Percentiles rank a stretch among this genome's conserved stretches.
Evolutionary conservation across 2,329 filamentous ascomycete genomes (phyloP).

Genomic region (Stachybotrys chartarum): DNA sequence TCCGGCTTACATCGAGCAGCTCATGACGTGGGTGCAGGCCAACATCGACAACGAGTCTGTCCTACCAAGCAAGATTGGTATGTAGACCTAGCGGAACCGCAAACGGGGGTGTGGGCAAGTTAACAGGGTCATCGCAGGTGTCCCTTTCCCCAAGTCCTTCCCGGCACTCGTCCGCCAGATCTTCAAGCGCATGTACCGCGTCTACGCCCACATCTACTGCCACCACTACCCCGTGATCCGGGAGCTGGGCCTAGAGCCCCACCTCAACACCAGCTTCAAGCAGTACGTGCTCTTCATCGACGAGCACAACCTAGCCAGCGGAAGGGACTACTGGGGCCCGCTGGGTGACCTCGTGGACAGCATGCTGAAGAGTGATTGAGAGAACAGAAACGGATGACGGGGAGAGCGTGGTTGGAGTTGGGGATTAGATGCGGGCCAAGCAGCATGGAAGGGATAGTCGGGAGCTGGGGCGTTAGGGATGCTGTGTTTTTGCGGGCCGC

Average conservation of each 20-base stretch:
- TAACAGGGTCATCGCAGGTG: slow-evolving; percentile 43
- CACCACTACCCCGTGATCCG: slow-evolving; percentile 97
- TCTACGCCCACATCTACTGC: slow-evolving; percentile 99
- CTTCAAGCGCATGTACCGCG: slow-evolving; percentile 97
- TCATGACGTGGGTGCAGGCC: slow-evolving; percentile 94
- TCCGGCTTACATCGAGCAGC: slow-evolving; percentile 93
- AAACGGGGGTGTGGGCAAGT: background rate
- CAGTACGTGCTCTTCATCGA: slow-evolving; percentile 98
- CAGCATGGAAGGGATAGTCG: slow-evolving; percentile 1
- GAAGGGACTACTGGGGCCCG: slow-evolving; percentile 96
- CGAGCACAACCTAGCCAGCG: slow-evolving; percentile 85
- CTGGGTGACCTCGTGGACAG: slow-evolving; percentile 93
- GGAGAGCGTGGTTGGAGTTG: slow-evolving; percentile 2
- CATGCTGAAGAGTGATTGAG: slow-evolving; percentile 87
- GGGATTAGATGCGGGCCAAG: background rate
- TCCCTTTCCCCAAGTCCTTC: slow-evolving; percentile 92
- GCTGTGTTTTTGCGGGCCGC: slow-evolving; percentile 1
- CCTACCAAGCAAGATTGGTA: slow-evolving; percentile 88
- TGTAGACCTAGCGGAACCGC: slow-evolving; percentile 8
- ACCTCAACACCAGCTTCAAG: slow-evolving; percentile 99
- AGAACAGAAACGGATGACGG: background rate
- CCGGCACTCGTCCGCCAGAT: slow-evolving; percentile 84
- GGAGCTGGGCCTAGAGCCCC: slow-evolving; percentile 89
- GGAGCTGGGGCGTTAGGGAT: slow-evolving; percentile 14
- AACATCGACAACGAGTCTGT: slow-evolving; percentile 94